Conservation (phyloP, 176 grass and related monocot species). For the Oryza officinalis region DNA sequence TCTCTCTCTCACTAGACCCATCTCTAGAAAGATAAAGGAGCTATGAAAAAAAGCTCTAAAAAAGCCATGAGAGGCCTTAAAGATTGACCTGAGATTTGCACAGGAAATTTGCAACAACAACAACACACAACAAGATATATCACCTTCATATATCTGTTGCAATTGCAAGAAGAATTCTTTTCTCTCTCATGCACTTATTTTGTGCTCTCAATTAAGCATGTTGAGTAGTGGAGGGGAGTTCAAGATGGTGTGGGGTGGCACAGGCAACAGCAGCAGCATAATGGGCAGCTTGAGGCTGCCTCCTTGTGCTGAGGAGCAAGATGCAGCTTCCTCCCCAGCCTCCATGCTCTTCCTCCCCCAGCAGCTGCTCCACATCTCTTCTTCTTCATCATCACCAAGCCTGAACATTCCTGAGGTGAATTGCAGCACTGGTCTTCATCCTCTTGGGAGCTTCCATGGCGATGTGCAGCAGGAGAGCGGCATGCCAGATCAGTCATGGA, state of each 20-base stretch:
- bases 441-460: conserved; percentile 4
- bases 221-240: conserved; percentile 60
- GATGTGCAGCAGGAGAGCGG: conserved; percentile 39
- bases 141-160: not conserved
- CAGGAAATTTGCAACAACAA: conserved; percentile 38
- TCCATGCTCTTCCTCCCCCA: conserved; percentile 48
- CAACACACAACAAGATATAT: not conserved
- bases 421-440: not conserved
- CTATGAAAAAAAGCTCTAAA: conserved; percentile 36
- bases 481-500: conserved; percentile 70
- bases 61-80: conserved; percentile 36
- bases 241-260: conserved; percentile 56
- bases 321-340: conserved; percentile 32
- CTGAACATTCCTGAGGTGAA: conserved; percentile 22
- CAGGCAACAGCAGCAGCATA: conserved; percentile 45
- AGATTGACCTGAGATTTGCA: conserved; percentile 43
- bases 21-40: conserved; percentile 39
- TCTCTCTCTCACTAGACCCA: conserved; percentile 29
- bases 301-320: conserved; percentile 40
- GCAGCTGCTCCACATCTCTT: conserved; percentile 20
- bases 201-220: conserved; percentile 40
- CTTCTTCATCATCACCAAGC: not conserved
- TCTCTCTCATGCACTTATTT: not conserved
- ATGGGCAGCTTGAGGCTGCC: conserved; percentile 48
- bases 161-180: not conserved